phyloP scores from a whole-genome alignment of 495 filamentous ascomycete species.

The Talaromyces ruber region DNA sequence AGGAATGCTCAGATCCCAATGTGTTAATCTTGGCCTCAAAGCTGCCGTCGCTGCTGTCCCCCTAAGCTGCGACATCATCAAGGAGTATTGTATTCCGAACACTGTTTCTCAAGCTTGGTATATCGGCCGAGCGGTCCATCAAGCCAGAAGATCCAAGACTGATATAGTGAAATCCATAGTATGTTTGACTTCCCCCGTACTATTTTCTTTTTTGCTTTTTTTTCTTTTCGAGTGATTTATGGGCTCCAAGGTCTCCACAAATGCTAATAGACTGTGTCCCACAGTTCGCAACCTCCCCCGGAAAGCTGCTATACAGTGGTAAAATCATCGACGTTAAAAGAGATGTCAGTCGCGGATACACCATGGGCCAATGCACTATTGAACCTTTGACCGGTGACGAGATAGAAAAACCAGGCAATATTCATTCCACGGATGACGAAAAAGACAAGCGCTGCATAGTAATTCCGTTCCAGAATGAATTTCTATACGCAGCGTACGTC shows the following conservation, averaged over 20 bases:
- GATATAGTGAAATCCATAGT: conserved; percentile 49
- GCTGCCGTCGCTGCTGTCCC: conserved; percentile 19
- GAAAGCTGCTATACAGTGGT: conserved; percentile 47
- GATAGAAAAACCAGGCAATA: conserved; percentile 2
- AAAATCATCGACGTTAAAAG: conserved; percentile 53
- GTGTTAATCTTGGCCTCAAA: conserved; percentile 18
- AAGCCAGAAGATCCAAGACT: conserved; percentile 33
- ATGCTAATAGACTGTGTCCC: background rate
- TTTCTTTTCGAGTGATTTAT: background rate
- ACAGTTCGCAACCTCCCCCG: conserved; percentile 25
- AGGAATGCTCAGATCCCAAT: conserved; percentile 18
- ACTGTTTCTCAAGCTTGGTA: conserved; percentile 32
- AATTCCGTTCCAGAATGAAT: conserved; percentile 60
- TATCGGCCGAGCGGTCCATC: conserved; percentile 35
- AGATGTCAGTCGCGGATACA: conserved; percentile 39
- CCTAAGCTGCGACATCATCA: conserved; percentile 17
- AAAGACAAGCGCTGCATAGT: conserved; percentile 25
- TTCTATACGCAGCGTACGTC: conserved; percentile 40
- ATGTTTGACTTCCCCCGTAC: conserved; percentile 12
- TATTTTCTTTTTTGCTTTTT: background rate
- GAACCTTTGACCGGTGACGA: conserved; percentile 18
- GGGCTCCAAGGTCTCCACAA: background rate
- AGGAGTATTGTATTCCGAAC: conserved; percentile 25
- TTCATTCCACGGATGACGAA: background rate
- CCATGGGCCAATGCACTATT: conserved; percentile 49